phyloP scores from a whole-genome alignment of 192 early-diverging fungal species.

The Lunasporangiospora selenospora region DNA sequence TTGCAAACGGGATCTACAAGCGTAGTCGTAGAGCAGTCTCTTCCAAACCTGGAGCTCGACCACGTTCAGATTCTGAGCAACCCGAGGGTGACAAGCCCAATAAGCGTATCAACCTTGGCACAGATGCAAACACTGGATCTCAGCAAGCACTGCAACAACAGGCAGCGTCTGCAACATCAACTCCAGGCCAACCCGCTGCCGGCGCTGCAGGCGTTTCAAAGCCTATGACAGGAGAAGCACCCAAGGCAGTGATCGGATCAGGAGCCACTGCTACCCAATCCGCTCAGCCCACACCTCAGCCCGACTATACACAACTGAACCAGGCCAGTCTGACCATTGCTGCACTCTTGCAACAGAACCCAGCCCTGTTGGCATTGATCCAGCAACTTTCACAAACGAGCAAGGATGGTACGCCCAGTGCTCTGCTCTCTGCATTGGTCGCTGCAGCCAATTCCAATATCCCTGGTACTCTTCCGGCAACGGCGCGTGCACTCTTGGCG shows the following conservation, averaged over 20 bases:
- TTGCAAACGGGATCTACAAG: slow-evolving; percentile 76
- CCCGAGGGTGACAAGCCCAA: slow-evolving; percentile 34
- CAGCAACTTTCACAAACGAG: slow-evolving; percentile 29
- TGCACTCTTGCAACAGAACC: slow-evolving; percentile 38
- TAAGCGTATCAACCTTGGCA: slow-evolving; percentile 34
- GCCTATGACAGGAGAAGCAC: background rate
- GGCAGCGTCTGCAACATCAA: background rate
- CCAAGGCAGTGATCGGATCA: background rate
- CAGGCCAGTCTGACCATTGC: slow-evolving; percentile 39
- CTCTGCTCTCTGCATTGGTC: slow-evolving; percentile 16
- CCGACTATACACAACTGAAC: slow-evolving; percentile 26
- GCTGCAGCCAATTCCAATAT: slow-evolving; percentile 33
- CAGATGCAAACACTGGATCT: slow-evolving; percentile 4
- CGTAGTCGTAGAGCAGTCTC: slow-evolving; percentile 58
- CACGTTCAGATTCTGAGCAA: slow-evolving; percentile 28
- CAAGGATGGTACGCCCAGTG: slow-evolving; percentile 38
- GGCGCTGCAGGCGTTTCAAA: too few relatives aligned
- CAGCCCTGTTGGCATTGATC: slow-evolving; percentile 17
- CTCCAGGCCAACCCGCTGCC: too few relatives aligned
- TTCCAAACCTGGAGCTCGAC: slow-evolving; percentile 20
- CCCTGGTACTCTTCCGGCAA: background rate
- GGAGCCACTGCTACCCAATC: background rate
- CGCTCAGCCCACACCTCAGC: slow-evolving; percentile 1
- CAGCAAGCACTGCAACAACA: background rate
- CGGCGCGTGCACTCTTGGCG: background rate